Evolutionary conservation across 345 rosid genomes (phyloP), one percentile per base, ranked within the genome.

Genomic region (Punica granatum): DNA sequence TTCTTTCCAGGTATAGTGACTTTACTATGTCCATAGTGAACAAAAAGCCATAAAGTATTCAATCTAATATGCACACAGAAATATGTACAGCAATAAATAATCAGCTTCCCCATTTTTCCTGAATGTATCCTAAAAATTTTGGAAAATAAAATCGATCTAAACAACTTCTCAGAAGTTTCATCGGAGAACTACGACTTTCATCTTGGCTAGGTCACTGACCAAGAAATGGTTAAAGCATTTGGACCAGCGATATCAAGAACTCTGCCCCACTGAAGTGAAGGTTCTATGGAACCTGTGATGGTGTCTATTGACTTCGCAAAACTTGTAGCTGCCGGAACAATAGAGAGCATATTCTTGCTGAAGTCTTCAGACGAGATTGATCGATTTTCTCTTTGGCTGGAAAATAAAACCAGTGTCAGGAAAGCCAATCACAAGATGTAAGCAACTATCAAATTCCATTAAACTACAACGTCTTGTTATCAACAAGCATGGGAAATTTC

Each of bases 341-440:
- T 19, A 46, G n/a, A 46, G 10, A 21, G 1, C 19, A 7, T 32
- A 53, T 67, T 34, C 18, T 41, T 31, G 34, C 35, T 16, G 18
- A 49, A 49, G 26, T 63, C 39, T 48, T 69, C 62, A 73, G 36
- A 69, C 44, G 37, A 74, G 70, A 34, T 69, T 56, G 19, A 74
- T 34, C 0, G 67, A 60, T 49, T 53, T 60, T 46, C 63, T 69
- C 73, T 53, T 74, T 16, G 77, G 77, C 77, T 74, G 73, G 14
- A 69, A 66, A 23, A 36, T 21, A 48, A 64, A 15, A 49, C 32
- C 35, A 60, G 25, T 39, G 56, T 41, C 16, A 35, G 7, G 36
- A 31, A 56, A 37, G 30, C 36, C 26, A 23, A 8, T 39, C 26
- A 43, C 1, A 18, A 31, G n/a, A 25, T 18, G 7, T 30, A 8